Evolutionary conservation across 768 basidiomycete genomes (phyloP).

Genomic region (Lactarius hengduanensis): DNA sequence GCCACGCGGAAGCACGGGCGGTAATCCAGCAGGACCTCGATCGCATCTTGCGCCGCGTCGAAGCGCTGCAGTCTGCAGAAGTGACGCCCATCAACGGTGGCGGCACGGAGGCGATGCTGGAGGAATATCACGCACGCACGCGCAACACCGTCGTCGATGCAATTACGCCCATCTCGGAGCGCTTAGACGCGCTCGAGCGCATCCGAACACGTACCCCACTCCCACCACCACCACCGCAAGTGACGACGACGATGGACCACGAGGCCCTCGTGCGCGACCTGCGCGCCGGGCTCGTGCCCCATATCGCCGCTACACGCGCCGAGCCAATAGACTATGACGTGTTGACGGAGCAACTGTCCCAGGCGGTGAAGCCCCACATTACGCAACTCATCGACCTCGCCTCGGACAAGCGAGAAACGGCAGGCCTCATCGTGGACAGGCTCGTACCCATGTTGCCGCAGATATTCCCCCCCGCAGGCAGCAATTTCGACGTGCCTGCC

Average conservation of each 20-base stretch:
- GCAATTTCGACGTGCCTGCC: slow-evolving; percentile 48
- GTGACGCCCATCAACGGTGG: slow-evolving; percentile 28
- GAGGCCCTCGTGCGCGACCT: slow-evolving; percentile 63
- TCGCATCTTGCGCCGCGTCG: slow-evolving; percentile 47
- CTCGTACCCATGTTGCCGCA: slow-evolving; percentile 64
- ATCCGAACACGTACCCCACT: slow-evolving; percentile 41
- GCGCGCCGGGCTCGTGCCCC: slow-evolving; percentile 54
- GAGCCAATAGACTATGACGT: slow-evolving; percentile 77
- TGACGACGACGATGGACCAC: slow-evolving; percentile 38
- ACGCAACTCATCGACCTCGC: slow-evolving; percentile 86
- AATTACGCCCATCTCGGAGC: slow-evolving; percentile 54
- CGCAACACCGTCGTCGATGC: slow-evolving; percentile 59
- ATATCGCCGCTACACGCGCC: slow-evolving; percentile 56
- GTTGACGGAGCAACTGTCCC: slow-evolving; percentile 69
- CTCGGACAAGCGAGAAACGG: slow-evolving; percentile 86
- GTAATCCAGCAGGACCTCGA: slow-evolving; percentile 61
- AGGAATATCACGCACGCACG: slow-evolving; percentile 57
- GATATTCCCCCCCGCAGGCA: slow-evolving; percentile 35
- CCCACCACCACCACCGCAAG: not conserved
- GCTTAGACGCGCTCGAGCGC: slow-evolving; percentile 52
- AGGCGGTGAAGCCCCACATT: slow-evolving; percentile 87
- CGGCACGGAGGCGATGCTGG: slow-evolving; percentile 45
- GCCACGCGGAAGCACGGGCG: slow-evolving; percentile 58
- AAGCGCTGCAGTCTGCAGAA: slow-evolving; percentile 31
- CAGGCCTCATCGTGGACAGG: slow-evolving; percentile 71